phyloP scores from a whole-genome alignment of 768 basidiomycete species.

The Leccinum subtestaceum region DNA sequence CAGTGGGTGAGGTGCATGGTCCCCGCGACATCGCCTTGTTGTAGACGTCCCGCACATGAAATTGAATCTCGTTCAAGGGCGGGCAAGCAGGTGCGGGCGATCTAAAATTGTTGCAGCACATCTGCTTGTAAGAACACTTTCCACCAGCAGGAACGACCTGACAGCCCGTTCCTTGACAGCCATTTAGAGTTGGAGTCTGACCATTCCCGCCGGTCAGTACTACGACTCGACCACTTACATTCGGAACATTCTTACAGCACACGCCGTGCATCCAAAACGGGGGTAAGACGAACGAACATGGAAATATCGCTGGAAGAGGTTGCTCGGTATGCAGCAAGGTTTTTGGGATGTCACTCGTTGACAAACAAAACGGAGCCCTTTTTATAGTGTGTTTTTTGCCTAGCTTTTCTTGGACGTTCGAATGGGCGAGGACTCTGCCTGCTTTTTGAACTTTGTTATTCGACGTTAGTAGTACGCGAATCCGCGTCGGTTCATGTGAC shows the following conservation, averaged over 20 bases:
- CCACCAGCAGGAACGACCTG: not conserved
- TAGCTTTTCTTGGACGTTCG: not conserved
- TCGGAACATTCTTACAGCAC: not conserved
- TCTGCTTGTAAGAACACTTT: not conserved
- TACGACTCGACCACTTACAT: not conserved
- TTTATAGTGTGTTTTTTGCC: not conserved
- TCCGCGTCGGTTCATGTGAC: no score
- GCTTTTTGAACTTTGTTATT: no score
- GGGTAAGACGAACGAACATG: constrained; percentile 9
- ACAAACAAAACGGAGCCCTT: not conserved
- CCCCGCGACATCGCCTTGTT: not conserved
- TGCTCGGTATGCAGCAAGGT: not conserved
- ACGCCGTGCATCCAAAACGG: not conserved
- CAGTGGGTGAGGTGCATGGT: not conserved
- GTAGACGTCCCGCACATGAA: not conserved
- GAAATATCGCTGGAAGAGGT: not conserved
- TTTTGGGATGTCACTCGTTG: not conserved
- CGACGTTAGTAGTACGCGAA: no score
- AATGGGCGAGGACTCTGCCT: no score
- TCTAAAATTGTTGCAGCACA: constrained; percentile 3
- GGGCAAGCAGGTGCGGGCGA: not conserved
- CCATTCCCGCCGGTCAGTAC: not conserved
- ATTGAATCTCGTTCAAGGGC: not conserved
- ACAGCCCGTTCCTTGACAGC: not conserved
- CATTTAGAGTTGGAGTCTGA: not conserved